These are phyloP conservation scores for Brasilioporus rufonigricans DNA, from an alignment of 768 basidiomycete genomes.

Conservation along the genomic window DNA sequence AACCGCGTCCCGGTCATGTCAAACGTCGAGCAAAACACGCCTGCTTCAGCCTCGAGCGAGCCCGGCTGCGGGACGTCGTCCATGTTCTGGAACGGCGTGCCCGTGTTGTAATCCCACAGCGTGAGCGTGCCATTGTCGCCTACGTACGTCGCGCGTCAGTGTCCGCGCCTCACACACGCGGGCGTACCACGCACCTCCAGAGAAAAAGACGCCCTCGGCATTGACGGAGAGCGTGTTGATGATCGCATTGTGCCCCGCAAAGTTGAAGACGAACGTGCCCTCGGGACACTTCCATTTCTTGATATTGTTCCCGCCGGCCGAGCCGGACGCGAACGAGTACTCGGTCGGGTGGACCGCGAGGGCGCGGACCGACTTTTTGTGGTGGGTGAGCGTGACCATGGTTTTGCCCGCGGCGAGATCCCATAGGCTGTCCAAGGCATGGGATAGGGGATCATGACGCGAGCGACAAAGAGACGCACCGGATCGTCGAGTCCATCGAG, in stretches of 20 bases:
- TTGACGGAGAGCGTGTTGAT: constrained; percentile 96
- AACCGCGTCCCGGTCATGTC: constrained; percentile 92
- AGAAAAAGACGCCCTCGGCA: constrained; percentile 94
- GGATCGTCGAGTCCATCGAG: constrained; percentile 96
- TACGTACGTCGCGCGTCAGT: constrained; percentile 28
- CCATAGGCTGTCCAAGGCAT: constrained; percentile 63
- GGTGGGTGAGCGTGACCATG: constrained; percentile 95
- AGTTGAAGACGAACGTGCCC: constrained; percentile 94
- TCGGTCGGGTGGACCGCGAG: constrained; percentile 95
- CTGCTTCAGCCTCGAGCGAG: constrained; percentile 96
- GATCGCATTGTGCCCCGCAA: constrained; percentile 94
- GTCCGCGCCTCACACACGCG: neutral
- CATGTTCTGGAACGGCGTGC: constrained; percentile 91
- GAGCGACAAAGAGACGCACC: constrained; percentile 43
- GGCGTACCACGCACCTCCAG: constrained; percentile 64
- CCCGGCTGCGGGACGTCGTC: constrained; percentile 96
- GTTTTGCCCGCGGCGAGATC: constrained; percentile 98
- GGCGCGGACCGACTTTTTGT: constrained; percentile 96
- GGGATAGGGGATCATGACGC: neutral
- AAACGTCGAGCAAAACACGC: constrained; percentile 96
- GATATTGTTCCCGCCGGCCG: constrained; percentile 99
- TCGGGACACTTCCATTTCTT: constrained; percentile 99
- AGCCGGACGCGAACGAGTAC: constrained; percentile 93
- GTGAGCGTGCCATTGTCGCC: constrained; percentile 90
- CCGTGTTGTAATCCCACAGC: constrained; percentile 94